Percentiles rank a stretch among this genome's conserved stretches.
phyloP scores from a whole-genome alignment of 2,329 filamentous ascomycete genomes.

The Pseudofabraea citricarpa region DNA sequence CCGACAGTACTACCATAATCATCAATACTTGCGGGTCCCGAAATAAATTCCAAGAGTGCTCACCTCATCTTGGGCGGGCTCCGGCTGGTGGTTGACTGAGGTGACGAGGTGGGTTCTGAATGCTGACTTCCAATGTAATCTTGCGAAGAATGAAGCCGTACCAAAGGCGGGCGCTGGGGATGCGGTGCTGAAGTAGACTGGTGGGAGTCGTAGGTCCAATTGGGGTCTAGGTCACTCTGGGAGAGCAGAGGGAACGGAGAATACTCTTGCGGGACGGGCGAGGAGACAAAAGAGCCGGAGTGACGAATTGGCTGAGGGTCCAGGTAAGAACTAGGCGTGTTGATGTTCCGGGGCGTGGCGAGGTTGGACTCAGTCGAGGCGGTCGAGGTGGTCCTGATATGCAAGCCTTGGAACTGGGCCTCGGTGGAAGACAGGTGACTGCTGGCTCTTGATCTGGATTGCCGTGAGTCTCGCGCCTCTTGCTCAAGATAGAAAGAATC shows the following conservation, averaged over 20 bases:
- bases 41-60: neutral
- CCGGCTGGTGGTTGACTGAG: conserved; percentile 3
- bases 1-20: conserved; percentile 20
- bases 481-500: conserved; percentile 27
- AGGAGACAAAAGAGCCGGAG: conserved; percentile 16
- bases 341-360: conserved; percentile 11
- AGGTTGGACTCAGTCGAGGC: conserved; percentile 13
- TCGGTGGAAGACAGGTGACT: conserved; percentile 25
- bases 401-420: conserved; percentile 23
- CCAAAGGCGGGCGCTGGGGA: neutral
- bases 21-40: conserved; percentile 6
- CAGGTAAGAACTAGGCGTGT: conserved; percentile 15
- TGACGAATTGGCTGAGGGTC: conserved; percentile 14
- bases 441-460: conserved; percentile 26
- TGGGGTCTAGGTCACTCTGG: conserved; percentile 21
- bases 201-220: conserved; percentile 18
- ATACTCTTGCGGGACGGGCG: conserved; percentile 19
- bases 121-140: conserved; percentile 13
- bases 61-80: conserved; percentile 25
- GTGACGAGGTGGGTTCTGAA: neutral
- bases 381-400: conserved; percentile 19
- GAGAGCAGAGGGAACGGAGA: conserved; percentile 24
- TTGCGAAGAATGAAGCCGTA: conserved; percentile 16
- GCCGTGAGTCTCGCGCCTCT: conserved; percentile 26
- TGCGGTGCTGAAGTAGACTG: neutral